A percentile compares a stretch with the other conserved stretches of the same genome.
Conservation (phyloP, 352 stramenopile genomes). For the Nannochloropsis limnetica region DNA sequence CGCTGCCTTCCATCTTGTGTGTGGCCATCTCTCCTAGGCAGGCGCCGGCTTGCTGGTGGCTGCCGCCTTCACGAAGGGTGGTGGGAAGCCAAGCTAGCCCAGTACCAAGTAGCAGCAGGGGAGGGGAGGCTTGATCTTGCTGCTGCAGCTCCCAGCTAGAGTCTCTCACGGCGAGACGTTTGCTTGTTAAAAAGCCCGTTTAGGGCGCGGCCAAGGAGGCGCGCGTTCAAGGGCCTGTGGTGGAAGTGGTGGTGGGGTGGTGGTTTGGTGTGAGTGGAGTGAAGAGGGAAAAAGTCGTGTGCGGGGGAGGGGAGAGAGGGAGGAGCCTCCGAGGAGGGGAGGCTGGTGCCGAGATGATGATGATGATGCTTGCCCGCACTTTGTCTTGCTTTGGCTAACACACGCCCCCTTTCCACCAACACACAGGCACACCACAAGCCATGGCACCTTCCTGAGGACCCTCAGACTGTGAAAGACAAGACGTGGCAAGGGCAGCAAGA, state of each 20-base stretch:
- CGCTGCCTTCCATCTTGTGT: background rate
- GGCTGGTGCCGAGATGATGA: too few species aligned
- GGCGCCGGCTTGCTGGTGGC: too few species aligned
- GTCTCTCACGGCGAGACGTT: background rate
- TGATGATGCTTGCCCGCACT: too few species aligned
- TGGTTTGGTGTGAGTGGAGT: background rate
- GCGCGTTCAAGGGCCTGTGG: background rate
- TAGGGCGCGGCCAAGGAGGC: background rate
- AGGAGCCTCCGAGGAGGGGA: too few species aligned
- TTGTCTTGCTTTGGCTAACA: background rate
- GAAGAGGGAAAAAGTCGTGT: background rate
- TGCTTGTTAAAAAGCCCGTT: background rate
- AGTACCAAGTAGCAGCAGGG: background rate
- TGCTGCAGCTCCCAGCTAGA: background rate
- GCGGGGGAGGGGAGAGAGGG: background rate
- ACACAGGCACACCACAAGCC: background rate
- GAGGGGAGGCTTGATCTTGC: background rate
- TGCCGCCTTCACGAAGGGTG: background rate
- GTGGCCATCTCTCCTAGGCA: background rate
- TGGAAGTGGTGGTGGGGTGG: background rate
- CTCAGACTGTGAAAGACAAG: background rate
- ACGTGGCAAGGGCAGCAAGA: background rate
- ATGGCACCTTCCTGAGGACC: background rate
- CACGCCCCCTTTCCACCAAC: background rate
- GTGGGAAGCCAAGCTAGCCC: background rate